Evolutionary conservation across 306 rosid genomes (phyloP).

Genomic region (Glycine latifolia): DNA sequence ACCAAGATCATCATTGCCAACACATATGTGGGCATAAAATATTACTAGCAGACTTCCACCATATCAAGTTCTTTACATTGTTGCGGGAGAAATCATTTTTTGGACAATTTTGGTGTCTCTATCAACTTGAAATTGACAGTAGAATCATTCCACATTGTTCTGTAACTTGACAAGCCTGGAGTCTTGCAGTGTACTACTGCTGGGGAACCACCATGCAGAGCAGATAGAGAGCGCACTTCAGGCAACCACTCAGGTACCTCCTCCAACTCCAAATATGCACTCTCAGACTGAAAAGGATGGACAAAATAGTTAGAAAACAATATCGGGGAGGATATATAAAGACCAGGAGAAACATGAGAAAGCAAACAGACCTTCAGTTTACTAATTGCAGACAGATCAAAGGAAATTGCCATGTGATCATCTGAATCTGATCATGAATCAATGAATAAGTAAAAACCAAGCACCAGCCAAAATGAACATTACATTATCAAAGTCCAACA

Average conservation of each 20-base stretch:
- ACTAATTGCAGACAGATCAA: constrained; percentile 25
- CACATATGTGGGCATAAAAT: constrained; percentile 41
- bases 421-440: constrained; percentile 45
- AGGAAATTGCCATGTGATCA: constrained; percentile 44
- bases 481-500: constrained; percentile 44
- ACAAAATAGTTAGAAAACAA: neutral
- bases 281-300: constrained; percentile 48
- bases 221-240: constrained; percentile 45
- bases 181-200: constrained; percentile 50
- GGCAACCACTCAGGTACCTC: constrained; percentile 56
- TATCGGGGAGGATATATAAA: neutral
- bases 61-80: neutral
- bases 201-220: constrained; percentile 53
- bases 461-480: constrained; percentile 3
- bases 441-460: neutral
- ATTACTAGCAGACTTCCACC: neutral
- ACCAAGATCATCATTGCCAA: constrained; percentile 36
- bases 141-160: constrained; percentile 52
- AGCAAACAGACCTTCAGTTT: constrained; percentile 54
- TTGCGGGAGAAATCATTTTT: constrained; percentile 27
- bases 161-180: constrained; percentile 51
- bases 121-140: constrained; percentile 61
- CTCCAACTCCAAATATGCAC: constrained; percentile 44
- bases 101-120: constrained; percentile 52
- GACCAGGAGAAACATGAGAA: neutral